Evolutionary conservation across 148 eudicot species (phyloP).

Genomic region (Dysphania ambrosioides): DNA sequence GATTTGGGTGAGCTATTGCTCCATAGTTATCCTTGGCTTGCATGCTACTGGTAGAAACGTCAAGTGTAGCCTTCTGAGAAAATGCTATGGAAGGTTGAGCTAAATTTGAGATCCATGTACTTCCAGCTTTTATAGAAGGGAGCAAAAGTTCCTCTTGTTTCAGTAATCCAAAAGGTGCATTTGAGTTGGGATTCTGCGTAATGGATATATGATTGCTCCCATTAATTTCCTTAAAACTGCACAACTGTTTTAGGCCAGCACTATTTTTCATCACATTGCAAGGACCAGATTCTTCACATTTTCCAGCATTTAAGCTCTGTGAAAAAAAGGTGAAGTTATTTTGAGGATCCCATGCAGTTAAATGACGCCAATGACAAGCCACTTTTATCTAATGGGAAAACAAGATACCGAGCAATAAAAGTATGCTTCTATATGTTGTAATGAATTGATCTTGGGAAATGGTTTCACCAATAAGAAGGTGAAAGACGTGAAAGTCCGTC

Average conservation of each 20-base stretch:
- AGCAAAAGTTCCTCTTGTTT: constrained; percentile 44
- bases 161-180: constrained; percentile 30
- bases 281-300: constrained; percentile 40
- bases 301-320: constrained; percentile 49
- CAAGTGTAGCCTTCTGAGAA: constrained; percentile 35
- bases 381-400: constrained; percentile 5
- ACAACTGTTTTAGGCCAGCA: constrained; percentile 30
- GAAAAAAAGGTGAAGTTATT: constrained; percentile 19
- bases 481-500: neutral
- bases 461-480: neutral
- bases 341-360: neutral
- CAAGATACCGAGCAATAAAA: neutral
- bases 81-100: constrained; percentile 39
- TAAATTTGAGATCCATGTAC: constrained; percentile 38
- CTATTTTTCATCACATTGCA: constrained; percentile 30
- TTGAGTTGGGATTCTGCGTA: constrained; percentile 31
- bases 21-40: constrained; percentile 38
- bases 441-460: neutral
- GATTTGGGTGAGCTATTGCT: constrained; percentile 53
- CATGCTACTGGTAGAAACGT: constrained; percentile 30
- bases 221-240: constrained; percentile 26
- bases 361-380: neutral
- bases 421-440: neutral
- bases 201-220: constrained; percentile 32
- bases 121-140: constrained; percentile 45